Evolutionary conservation across 108 stramenopile species (phyloP), one percentile per base, ranked within the genome.

Genomic region (Skeletonema costatum): DNA sequence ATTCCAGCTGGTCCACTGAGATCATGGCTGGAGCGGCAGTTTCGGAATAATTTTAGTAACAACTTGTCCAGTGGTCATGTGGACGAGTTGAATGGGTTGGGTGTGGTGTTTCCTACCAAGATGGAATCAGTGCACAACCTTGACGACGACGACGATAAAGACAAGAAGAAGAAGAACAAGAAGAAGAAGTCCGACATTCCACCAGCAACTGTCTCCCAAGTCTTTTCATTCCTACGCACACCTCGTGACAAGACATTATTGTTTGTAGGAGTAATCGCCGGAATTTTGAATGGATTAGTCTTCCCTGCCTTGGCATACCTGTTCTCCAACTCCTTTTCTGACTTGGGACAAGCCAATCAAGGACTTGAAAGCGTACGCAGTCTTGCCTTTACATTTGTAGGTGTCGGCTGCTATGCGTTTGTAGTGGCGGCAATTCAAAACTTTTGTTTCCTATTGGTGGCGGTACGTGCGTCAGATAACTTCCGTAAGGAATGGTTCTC

Each of bases 401-500:
- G 82, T 2, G 71, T 90, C 2, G 90, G 90, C 38, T 59, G 59
- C 46, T 87, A 80, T 58, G 91, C 87, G n/a, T 75, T 92, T 25
- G 76, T 73, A 2, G 59, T 76, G 17, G 87, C 86, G 13, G 72
- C 82, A 6, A 1, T 68, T 2, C 84, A 85, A 69, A 81, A 78
- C 29, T 68, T 68, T 16, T 86, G 76, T 30, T 85, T 93, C 36
- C 78, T 78, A 62, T 60, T 78, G n/a, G 78, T 71, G 16, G 76
- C 89, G 9, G 73, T 64, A 21, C 80, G 68, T 36, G 74, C 71
- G 7, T 68, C 87, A 2, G 75, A 73, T 35, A 66, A 66, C 44
- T 80, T 90, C 11, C 86, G 87, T 12, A 63, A 80, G 35, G 44
- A 77, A 30, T 91, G 90, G 90, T 90, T 93, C 70, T 5, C 78